Conservation (phyloP, 148 eudicot species). For the Suaeda aralocaspica region DNA sequence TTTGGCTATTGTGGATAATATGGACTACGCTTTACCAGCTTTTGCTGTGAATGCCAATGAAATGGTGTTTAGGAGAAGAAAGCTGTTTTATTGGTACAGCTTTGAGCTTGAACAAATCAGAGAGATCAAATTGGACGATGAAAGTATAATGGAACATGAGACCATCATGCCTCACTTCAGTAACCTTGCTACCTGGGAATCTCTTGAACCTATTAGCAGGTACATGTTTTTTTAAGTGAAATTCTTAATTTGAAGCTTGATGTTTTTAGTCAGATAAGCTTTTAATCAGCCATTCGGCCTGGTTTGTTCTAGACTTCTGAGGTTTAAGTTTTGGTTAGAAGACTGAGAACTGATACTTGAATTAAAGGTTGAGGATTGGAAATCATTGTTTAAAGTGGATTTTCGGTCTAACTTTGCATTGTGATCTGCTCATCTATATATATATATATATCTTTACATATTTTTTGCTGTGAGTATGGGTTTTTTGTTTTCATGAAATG, state of each 20-base stretch:
- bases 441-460: too few species aligned
- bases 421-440: too few species aligned
- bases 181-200: slow-evolving; percentile 40
- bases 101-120: slow-evolving; percentile 27
- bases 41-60: slow-evolving; percentile 28
- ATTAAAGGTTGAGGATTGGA: not conserved
- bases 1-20: slow-evolving; percentile 1
- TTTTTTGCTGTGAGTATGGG: not conserved
- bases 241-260: not conserved
- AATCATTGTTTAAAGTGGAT: not conserved
- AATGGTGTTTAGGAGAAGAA: slow-evolving; percentile 25
- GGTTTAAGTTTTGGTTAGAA: not conserved
- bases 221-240: slow-evolving; percentile 8
- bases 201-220: slow-evolving; percentile 34
- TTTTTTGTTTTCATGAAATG: not conserved
- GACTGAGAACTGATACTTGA: not conserved
- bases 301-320: not conserved
- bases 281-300: not conserved
- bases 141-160: not conserved
- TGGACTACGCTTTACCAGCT: slow-evolving; percentile 20
- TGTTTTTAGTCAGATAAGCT: not conserved
- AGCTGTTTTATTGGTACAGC: slow-evolving; percentile 23
- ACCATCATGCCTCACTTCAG: slow-evolving; percentile 25
- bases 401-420: too few species aligned
- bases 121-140: slow-evolving; percentile 25